Conservation (phyloP, 768 basidiomycete species). For the Russula compacta region DNA sequence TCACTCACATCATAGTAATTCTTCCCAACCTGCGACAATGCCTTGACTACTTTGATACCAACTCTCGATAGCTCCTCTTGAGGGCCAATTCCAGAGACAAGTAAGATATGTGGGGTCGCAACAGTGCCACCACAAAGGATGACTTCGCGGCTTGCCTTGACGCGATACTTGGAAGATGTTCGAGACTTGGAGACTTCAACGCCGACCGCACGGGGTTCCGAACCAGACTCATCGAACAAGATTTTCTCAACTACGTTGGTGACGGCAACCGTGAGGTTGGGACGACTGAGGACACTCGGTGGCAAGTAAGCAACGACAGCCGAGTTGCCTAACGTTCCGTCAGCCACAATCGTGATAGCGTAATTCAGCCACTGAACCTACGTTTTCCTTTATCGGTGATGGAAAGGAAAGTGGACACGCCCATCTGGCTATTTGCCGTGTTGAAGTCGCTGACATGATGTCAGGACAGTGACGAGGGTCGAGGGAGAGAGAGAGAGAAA, state of each 20-base stretch:
- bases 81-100: conserved; percentile 36
- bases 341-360: background rate
- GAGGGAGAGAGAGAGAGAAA: background rate
- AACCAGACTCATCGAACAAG: conserved; percentile 9
- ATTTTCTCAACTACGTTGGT: conserved; percentile 7
- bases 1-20: conserved; percentile 15
- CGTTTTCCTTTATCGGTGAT: conserved; percentile 8
- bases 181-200: conserved; percentile 12
- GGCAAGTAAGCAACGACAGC: conserved; percentile 13
- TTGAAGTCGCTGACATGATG: conserved; percentile 13
- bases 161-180: conserved; percentile 1
- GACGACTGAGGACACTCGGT: conserved; percentile 25
- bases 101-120: conserved; percentile 32
- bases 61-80: conserved; percentile 25
- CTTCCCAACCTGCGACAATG: conserved; percentile 16
- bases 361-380: background rate
- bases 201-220: conserved; percentile 13
- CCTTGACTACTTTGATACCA: conserved; percentile 23
- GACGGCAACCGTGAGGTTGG: conserved; percentile 17
- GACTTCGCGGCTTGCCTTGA: conserved; percentile 20
- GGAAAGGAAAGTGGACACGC: conserved; percentile 12
- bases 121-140: conserved; percentile 21
- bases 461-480: background rate
- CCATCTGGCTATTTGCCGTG: conserved; percentile 10
- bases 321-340: conserved; percentile 10